These are phyloP conservation scores for Septoria petroselini DNA, from an alignment of 2,329 filamentous ascomycete genomes.

Conservation along the genomic window DNA sequence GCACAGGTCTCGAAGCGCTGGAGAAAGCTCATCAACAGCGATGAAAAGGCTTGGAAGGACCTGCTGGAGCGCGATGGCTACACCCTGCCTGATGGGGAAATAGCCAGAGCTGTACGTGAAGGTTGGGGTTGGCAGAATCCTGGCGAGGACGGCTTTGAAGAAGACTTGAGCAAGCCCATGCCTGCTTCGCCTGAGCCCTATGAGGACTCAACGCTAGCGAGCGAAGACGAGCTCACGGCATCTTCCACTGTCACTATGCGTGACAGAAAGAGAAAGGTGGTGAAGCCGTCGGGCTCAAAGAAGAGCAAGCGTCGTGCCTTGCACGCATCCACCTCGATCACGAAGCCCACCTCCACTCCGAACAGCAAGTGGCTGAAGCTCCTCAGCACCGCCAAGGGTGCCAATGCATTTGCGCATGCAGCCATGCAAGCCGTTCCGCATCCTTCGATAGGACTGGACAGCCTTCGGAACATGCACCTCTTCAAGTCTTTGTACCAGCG, in stretches of 20 bases:
- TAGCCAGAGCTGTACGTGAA: slow-evolving; percentile 80
- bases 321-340: slow-evolving; percentile 27
- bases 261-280: slow-evolving; percentile 28
- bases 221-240: slow-evolving; percentile 35
- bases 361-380: slow-evolving; percentile 45
- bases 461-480: slow-evolving; percentile 78
- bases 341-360: slow-evolving; percentile 46
- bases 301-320: slow-evolving; percentile 49
- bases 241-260: slow-evolving; percentile 29
- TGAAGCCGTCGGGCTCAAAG: slow-evolving; percentile 42
- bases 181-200: slow-evolving; percentile 25
- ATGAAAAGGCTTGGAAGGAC: slow-evolving; percentile 95
- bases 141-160: slow-evolving; percentile 65
- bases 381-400: slow-evolving; percentile 65
- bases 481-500: slow-evolving; percentile 96
- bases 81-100: slow-evolving; percentile 71
- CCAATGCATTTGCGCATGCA: slow-evolving; percentile 79
- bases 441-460: slow-evolving; percentile 73
- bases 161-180: slow-evolving; percentile 65
- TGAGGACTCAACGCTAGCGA: slow-evolving; percentile 24
- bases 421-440: slow-evolving; percentile 80
- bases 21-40: slow-evolving; percentile 84
- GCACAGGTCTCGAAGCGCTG: slow-evolving; percentile 93
- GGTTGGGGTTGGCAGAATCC: slow-evolving; percentile 98
- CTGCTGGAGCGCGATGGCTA: slow-evolving; percentile 84